These are phyloP conservation scores for Bruguiera hainesii DNA, from an alignment of 441 rosid species.

Conservation along the genomic window DNA sequence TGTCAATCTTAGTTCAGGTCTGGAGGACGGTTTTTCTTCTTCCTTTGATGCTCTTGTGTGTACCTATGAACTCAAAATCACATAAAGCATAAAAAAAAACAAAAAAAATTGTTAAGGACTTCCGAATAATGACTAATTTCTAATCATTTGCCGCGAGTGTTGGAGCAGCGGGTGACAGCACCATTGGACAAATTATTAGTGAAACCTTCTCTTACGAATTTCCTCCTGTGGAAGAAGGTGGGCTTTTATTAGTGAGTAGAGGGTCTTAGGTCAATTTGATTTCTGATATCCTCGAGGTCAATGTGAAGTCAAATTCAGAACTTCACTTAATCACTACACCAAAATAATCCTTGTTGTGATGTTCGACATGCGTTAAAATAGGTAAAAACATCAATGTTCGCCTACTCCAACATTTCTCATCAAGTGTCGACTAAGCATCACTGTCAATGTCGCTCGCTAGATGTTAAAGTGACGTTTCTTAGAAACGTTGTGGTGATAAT, in stretches of 20 bases:
- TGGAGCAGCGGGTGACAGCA: slow-evolving; percentile 97
- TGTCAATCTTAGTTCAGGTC: slow-evolving; percentile 99
- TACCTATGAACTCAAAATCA: slow-evolving; percentile 7
- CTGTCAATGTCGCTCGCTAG: too few species aligned
- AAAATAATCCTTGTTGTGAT: too few species aligned
- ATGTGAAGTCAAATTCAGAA: slow-evolving; percentile 17
- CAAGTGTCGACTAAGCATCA: too few species aligned
- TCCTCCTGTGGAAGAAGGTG: slow-evolving; percentile 91
- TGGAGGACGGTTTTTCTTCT: background rate
- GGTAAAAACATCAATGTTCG: too few species aligned
- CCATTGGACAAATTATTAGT: slow-evolving; percentile 84
- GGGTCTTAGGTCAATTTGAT: background rate
- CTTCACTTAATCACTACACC: slow-evolving; percentile 10
- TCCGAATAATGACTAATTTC: slow-evolving; percentile 19
- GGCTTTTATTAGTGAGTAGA: slow-evolving; percentile 78
- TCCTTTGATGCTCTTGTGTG: background rate
- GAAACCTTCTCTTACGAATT: slow-evolving; percentile 88
- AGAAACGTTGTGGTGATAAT: too few species aligned
- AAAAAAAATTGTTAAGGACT: background rate
- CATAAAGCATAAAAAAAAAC: background rate
- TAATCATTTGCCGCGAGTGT: slow-evolving; percentile 59
- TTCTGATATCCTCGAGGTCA: slow-evolving; percentile 7
- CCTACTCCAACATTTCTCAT: too few species aligned
- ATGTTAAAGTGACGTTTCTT: too few species aligned
- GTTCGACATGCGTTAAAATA: too few species aligned